Percentiles rank a stretch among this genome's conserved stretches.
phyloP scores from a whole-genome alignment of 495 filamentous ascomycete genomes.

The Friedmanniomyces simplex region DNA sequence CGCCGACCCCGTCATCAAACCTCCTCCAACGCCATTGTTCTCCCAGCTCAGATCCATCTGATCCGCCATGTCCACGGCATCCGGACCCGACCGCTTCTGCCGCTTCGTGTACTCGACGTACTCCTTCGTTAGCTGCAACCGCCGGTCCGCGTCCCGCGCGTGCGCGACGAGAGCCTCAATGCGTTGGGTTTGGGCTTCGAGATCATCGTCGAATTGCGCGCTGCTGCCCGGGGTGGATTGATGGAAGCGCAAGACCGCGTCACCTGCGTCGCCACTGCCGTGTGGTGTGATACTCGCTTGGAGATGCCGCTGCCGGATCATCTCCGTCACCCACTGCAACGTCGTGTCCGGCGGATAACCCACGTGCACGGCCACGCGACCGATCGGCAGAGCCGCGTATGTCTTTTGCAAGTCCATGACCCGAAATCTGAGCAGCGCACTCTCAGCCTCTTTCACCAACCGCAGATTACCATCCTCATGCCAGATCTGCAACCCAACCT shows the following conservation, averaged over 20 bases:
- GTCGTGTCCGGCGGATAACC: constrained; percentile 14
- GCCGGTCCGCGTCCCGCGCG: constrained; percentile 27
- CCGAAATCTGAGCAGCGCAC: constrained; percentile 38
- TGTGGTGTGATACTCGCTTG: constrained; percentile 22
- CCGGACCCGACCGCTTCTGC: constrained; percentile 16
- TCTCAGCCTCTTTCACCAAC: constrained; percentile 43
- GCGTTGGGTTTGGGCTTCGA: constrained; percentile 25
- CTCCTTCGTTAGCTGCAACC: constrained; percentile 28
- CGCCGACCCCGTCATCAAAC: constrained; percentile 24
- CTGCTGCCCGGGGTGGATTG: constrained; percentile 1
- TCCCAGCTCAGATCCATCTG: constrained; percentile 20
- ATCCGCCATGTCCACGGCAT: constrained; percentile 22
- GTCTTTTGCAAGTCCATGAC: constrained; percentile 32
- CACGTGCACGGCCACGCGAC: constrained; percentile 23
- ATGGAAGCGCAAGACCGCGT: constrained; percentile 29
- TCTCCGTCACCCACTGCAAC: constrained; percentile 19
- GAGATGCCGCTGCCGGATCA: constrained; percentile 23
- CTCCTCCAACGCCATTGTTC: constrained; percentile 21
- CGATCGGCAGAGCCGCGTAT: constrained; percentile 29
- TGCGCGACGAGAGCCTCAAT: constrained; percentile 26
- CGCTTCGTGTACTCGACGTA: constrained; percentile 26
- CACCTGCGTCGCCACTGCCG: not conserved
- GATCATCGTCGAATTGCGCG: constrained; percentile 12
- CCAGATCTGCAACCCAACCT: constrained; percentile 49
- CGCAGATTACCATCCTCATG: constrained; percentile 44